A percentile compares a stretch with the other conserved stretches of the same genome.
Conservation (phyloP, 2,329 filamentous ascomycete species). For the Colletotrichum sojae region DNA sequence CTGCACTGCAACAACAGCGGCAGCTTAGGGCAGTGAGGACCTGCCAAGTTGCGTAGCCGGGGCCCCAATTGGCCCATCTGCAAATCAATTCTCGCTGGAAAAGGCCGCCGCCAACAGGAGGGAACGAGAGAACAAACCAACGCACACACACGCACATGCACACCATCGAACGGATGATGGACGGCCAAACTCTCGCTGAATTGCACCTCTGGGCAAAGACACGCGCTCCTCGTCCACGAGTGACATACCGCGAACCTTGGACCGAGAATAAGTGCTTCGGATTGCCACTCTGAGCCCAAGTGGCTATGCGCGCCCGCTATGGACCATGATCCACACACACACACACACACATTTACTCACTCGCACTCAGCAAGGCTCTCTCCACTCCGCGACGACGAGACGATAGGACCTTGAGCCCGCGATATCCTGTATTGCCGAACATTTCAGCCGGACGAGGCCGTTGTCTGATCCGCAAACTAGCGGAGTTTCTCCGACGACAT, state of each 20-base stretch:
- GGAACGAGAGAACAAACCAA: constrained; percentile 3
- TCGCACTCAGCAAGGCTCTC: no score
- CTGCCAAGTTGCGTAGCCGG: neutral
- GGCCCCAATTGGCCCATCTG: constrained; percentile 29
- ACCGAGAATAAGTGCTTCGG: constrained; percentile 28
- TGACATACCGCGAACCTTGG: constrained; percentile 22
- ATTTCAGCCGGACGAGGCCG: neutral
- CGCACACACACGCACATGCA: neutral
- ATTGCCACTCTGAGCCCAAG: constrained; percentile 25
- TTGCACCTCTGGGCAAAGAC: constrained; percentile 16
- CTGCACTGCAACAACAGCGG: neutral
- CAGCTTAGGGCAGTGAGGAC: constrained; percentile 3
- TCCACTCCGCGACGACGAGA: no score
- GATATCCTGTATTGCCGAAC: neutral
- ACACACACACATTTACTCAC: neutral
- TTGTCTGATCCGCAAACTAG: constrained; percentile 26
- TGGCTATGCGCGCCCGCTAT: neutral
- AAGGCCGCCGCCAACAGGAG: constrained; percentile 7
- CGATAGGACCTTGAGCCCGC: neutral
- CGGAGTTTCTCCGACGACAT: constrained; percentile 36
- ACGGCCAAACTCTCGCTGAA: constrained; percentile 41
- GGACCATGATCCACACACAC: constrained; percentile 4
- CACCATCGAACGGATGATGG: neutral
- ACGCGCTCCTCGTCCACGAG: neutral
- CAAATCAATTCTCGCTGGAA: constrained; percentile 41